These are phyloP conservation scores for Lactarius pseudohatsudake DNA, from an alignment of 768 basidiomycete genomes.

Conservation along the genomic window DNA sequence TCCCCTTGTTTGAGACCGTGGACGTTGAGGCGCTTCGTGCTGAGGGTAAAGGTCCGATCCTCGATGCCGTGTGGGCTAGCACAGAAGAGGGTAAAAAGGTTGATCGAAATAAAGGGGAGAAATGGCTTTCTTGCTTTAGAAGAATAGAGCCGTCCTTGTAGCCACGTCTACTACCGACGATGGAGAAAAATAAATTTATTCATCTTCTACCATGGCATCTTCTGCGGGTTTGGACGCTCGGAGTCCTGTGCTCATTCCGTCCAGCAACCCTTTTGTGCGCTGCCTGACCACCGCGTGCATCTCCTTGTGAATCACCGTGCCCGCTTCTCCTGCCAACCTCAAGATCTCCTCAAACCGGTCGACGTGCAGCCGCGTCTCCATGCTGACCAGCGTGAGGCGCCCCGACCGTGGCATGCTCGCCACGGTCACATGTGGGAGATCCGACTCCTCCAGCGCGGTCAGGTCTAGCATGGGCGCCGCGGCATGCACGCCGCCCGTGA, in stretches of 20 bases:
- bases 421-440: slow-evolving; percentile 84
- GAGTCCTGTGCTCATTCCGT: slow-evolving; percentile 56
- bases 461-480: slow-evolving; percentile 84
- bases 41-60: slow-evolving; percentile 70
- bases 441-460: slow-evolving; percentile 85
- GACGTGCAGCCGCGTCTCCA: slow-evolving; percentile 93
- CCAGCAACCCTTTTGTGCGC: slow-evolving; percentile 61
- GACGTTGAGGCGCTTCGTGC: slow-evolving; percentile 72
- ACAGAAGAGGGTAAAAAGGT: slow-evolving; percentile 99
- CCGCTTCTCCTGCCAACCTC: slow-evolving; percentile 71
- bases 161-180: background rate
- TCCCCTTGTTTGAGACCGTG: slow-evolving; percentile 83
- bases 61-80: slow-evolving; percentile 79
- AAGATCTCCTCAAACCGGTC: slow-evolving; percentile 92
- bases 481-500: slow-evolving; percentile 85
- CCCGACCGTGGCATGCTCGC: slow-evolving; percentile 87
- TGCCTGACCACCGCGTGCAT: slow-evolving; percentile 73
- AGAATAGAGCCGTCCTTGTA: slow-evolving; percentile 44
- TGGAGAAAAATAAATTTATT: background rate
- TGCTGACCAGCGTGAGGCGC: slow-evolving; percentile 82
- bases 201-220: slow-evolving; percentile 25
- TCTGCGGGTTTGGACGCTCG: slow-evolving; percentile 22
- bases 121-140: slow-evolving; percentile 90
- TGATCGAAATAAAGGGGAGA: slow-evolving; percentile 84
- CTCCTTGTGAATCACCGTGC: slow-evolving; percentile 74